Conservation (phyloP, 169 alveolate species). For the Plasmodium cynomolgi region DNA sequence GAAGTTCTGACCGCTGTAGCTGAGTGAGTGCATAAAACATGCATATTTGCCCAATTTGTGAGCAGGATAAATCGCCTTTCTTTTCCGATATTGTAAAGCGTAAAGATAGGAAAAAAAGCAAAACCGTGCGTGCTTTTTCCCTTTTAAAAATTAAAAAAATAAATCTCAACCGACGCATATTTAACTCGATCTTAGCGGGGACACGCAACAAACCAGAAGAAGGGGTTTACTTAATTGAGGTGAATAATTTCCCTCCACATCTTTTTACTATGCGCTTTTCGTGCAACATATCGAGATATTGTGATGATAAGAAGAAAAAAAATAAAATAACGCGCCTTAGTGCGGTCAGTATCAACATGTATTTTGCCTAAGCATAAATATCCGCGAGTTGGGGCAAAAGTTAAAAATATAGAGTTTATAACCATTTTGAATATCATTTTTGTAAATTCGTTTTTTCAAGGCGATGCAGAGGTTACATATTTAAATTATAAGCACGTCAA, state of each 20-base stretch:
- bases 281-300: not conserved
- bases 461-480: not conserved
- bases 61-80: not conserved
- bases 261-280: not conserved
- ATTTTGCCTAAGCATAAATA: not conserved
- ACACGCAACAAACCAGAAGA: not conserved
- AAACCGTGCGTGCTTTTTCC: not conserved
- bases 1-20: not conserved
- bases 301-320: not conserved
- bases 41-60: not conserved
- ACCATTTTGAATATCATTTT: not conserved
- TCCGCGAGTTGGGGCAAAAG: not conserved
- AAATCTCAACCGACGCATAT: not conserved
- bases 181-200: not conserved
- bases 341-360: not conserved
- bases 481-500: not conserved
- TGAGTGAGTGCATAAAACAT: not conserved
- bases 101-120: not conserved
- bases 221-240: not conserved
- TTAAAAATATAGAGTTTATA: not conserved
- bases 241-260: not conserved
- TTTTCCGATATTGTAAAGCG: not conserved
- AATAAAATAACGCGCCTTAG: not conserved
- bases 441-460: not conserved
- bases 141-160: not conserved